A percentile compares a stretch with the other conserved stretches of the same genome.
Evolutionary conservation across 192 early-diverging fungal species (phyloP).

Genomic region (Geosiphon pyriformis): DNA sequence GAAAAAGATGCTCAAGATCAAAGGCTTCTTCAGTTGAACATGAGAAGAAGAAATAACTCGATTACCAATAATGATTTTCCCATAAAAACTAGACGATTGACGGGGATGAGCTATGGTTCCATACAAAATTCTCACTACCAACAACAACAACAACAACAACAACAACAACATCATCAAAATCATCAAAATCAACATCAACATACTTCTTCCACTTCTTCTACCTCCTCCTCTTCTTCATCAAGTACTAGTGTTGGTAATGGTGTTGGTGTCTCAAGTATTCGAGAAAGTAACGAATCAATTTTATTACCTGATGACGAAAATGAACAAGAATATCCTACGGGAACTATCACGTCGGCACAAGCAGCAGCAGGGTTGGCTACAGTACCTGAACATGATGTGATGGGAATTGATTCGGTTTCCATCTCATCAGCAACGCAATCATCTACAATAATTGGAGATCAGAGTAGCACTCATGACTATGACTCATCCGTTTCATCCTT

Average conservation of each 20-base stretch:
- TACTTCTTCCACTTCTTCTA: neutral
- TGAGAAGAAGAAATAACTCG: slow-evolving; percentile 27
- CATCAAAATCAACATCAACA: slow-evolving; percentile 22
- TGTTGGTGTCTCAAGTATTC: neutral
- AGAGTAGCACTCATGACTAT: neutral
- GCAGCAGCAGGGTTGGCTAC: slow-evolving; percentile 6
- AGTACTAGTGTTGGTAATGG: neutral
- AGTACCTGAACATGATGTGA: slow-evolving; percentile 21
- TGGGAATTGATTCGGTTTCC: neutral
- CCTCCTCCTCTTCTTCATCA: neutral
- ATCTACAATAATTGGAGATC: neutral
- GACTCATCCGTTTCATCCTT: neutral
- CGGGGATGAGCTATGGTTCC: too few relatives aligned
- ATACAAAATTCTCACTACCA: too few relatives aligned
- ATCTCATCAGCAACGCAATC: too few relatives aligned
- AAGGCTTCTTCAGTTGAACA: slow-evolving; percentile 26
- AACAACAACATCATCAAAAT: slow-evolving; percentile 18
- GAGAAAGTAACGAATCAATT: neutral
- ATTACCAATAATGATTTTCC: too few relatives aligned
- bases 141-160: too few relatives aligned
- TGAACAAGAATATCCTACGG: neutral
- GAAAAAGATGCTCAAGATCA: slow-evolving; percentile 46
- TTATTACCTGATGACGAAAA: neutral
- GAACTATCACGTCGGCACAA: too few relatives aligned
- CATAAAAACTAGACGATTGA: too few relatives aligned